Conservation (phyloP, 495 filamentous ascomycete species). For the Xylaria bambusicola region DNA sequence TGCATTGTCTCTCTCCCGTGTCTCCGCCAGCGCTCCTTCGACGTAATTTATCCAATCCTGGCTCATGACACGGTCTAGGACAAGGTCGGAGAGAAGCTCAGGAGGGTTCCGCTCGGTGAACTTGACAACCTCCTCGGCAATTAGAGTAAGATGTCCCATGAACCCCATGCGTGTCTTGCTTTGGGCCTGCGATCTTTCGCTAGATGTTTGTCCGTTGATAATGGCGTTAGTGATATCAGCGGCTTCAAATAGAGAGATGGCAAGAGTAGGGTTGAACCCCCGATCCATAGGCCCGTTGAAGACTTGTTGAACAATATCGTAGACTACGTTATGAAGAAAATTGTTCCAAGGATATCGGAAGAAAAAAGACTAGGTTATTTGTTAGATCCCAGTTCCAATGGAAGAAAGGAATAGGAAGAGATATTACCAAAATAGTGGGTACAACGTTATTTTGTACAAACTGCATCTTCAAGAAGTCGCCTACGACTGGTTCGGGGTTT, state of each 20-base stretch:
- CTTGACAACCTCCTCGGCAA: constrained; percentile 98
- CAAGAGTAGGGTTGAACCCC: constrained; percentile 89
- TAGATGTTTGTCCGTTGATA: constrained; percentile 82
- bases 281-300: constrained; percentile 99
- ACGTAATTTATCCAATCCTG: constrained; percentile 94
- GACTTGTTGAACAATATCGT: constrained; percentile 98
- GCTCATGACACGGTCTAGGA: constrained; percentile 85
- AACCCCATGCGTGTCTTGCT: constrained; percentile 92
- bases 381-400: constrained; percentile 17
- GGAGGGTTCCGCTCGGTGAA: constrained; percentile 93
- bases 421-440: constrained; percentile 86
- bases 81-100: constrained; percentile 78
- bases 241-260: constrained; percentile 87
- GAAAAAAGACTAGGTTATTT: constrained; percentile 65
- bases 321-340: constrained; percentile 98
- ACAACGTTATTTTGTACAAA: constrained; percentile 95
- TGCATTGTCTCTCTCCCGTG: constrained; percentile 93
- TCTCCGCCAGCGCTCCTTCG: constrained; percentile 90
- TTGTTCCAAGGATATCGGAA: constrained; percentile 99
- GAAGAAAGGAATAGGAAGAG: not conserved
- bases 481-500: constrained; percentile 75
- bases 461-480: constrained; percentile 93
- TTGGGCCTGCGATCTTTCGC: constrained; percentile 77
- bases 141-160: constrained; percentile 97
- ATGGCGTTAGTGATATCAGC: constrained; percentile 89